A percentile compares a stretch with the other conserved stretches of the same genome.
These are phyloP conservation scores for Daldinia childiae DNA, from an alignment of 495 filamentous ascomycete genomes.

Conservation along the genomic window DNA sequence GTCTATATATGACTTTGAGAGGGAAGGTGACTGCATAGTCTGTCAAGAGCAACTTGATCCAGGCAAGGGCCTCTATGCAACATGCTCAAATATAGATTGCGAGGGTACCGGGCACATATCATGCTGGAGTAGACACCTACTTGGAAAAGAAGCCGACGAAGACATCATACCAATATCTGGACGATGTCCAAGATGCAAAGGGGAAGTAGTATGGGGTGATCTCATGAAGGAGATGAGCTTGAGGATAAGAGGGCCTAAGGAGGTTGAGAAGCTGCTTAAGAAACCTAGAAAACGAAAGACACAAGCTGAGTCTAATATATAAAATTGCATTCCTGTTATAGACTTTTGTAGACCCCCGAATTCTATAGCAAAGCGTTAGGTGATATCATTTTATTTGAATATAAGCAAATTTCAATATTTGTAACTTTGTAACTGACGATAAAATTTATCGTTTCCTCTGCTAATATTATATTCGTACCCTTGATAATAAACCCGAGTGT, in stretches of 20 bases:
- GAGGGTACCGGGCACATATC: conserved; percentile 74
- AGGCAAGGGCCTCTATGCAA: conserved; percentile 64
- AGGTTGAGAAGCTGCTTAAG: conserved; percentile 71
- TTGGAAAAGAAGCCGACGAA: conserved; percentile 56
- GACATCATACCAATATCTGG: conserved; percentile 74
- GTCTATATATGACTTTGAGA: conserved; percentile 68
- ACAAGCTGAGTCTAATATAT: conserved; percentile 25
- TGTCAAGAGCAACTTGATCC: conserved; percentile 64
- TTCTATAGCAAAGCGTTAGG: conserved; percentile 20
- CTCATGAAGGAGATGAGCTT: conserved; percentile 85
- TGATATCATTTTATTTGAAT: background rate
- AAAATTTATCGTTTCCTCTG: too few species aligned
- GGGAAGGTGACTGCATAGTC: conserved; percentile 67
- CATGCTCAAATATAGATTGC: conserved; percentile 76
- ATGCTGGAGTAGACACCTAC: conserved; percentile 76
- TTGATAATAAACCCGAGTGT: background rate
- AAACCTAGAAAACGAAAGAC: conserved; percentile 52
- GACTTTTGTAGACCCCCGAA: background rate
- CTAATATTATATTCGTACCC: background rate
- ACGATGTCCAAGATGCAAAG: conserved; percentile 75
- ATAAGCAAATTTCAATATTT: too few species aligned
- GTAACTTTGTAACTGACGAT: too few species aligned
- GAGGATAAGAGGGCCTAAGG: conserved; percentile 70
- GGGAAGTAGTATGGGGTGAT: conserved; percentile 72
- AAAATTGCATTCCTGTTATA: background rate